Evolutionary conservation across 2,329 filamentous ascomycete species (phyloP).

Genomic region (Aspergillus sp.): DNA sequence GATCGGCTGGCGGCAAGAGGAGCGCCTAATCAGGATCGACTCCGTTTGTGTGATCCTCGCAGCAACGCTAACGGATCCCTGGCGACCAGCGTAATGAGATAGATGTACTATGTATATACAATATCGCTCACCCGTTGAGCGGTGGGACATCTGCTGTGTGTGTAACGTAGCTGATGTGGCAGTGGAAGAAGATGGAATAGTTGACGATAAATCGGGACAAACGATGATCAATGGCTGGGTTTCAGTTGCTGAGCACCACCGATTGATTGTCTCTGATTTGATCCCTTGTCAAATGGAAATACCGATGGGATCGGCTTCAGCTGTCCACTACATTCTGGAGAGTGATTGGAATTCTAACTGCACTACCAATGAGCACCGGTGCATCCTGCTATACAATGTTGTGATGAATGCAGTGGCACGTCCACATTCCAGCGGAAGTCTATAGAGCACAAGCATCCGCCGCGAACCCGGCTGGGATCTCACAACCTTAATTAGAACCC

Average conservation of each 20-base stretch:
- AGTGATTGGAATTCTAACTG: neutral
- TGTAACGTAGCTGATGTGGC: neutral
- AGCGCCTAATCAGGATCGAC: neutral
- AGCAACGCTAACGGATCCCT: no score
- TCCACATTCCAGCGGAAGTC: constrained; percentile 1
- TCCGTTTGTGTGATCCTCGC: no score
- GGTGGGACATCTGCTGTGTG: neutral
- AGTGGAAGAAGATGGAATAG: neutral
- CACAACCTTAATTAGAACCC: neutral
- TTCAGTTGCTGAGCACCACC: neutral
- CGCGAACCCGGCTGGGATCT: neutral
- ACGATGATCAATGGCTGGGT: neutral
- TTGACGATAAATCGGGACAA: neutral
- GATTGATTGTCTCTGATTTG: neutral
- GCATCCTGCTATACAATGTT: no score
- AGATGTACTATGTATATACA: neutral
- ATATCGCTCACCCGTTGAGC: neutral
- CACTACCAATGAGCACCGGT: neutral
- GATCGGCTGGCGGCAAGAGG: neutral
- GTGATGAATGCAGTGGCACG: neutral
- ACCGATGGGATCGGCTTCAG: neutral
- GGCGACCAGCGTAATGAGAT: no score
- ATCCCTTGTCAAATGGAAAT: no score
- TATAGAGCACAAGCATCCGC: neutral
- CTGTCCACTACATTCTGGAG: neutral